Percentiles rank a stretch among this genome's conserved stretches.
These are phyloP conservation scores for Suillus alpinus DNA, from an alignment of 768 basidiomycete genomes.

Conservation along the genomic window DNA sequence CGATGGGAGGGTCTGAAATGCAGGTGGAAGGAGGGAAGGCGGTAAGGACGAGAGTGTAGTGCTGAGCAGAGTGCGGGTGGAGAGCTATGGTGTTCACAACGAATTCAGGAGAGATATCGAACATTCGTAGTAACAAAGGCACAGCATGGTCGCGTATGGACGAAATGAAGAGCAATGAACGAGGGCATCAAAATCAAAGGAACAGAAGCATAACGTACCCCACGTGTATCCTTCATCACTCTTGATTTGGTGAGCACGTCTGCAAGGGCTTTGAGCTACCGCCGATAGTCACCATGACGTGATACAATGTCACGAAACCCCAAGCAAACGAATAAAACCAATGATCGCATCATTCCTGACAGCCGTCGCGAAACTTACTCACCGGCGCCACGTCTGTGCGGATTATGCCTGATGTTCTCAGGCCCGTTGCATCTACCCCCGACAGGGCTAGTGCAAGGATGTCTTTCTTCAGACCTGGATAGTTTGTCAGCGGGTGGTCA, in stretches of 20 bases:
- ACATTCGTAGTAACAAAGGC: neutral
- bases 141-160: constrained; percentile 14
- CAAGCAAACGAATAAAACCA: neutral
- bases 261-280: constrained; percentile 36
- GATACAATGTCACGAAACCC: constrained; percentile 34
- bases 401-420: constrained; percentile 51
- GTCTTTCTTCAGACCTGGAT: constrained; percentile 37
- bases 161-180: neutral
- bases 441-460: constrained; percentile 44
- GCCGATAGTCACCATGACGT: neutral
- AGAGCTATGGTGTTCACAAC: constrained; percentile 37
- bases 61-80: constrained; percentile 52
- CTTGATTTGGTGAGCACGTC: constrained; percentile 14
- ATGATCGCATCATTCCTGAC: neutral
- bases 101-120: neutral
- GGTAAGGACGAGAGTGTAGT: constrained; percentile 49
- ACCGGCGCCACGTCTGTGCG: constrained; percentile 61
- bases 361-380: constrained; percentile 19
- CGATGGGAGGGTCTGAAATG: constrained; percentile 24
- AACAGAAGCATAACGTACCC: neutral
- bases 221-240: neutral
- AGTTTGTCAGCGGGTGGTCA: neutral
- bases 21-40: constrained; percentile 35
- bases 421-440: constrained; percentile 35
- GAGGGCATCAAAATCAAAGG: too few species aligned